These are phyloP conservation scores for Cordia subcordata DNA, from an alignment of 257 asterid genomes.

Conservation along the genomic window DNA sequence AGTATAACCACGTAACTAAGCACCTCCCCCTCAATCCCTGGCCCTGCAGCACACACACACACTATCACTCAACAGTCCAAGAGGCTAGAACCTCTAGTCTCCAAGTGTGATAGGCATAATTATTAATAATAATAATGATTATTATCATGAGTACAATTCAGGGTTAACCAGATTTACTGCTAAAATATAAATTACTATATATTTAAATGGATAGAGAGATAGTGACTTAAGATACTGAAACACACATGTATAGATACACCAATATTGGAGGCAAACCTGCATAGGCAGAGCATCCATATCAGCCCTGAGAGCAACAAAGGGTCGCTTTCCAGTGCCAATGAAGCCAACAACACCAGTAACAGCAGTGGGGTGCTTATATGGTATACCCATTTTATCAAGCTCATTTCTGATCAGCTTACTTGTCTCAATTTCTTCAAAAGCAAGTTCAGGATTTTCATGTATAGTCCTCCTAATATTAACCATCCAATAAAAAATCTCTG, in stretches of 20 bases:
- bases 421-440: slow-evolving; percentile 64
- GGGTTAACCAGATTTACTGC: too few species aligned
- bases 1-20: too few species aligned
- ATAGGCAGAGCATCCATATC: slow-evolving; percentile 72
- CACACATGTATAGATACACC: too few species aligned
- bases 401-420: slow-evolving; percentile 54
- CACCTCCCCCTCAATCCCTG: too few species aligned
- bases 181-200: too few species aligned
- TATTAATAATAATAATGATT: too few species aligned
- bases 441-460: slow-evolving; percentile 68
- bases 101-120: too few species aligned
- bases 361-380: slow-evolving; percentile 50
- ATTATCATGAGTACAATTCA: background rate
- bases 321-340: slow-evolving; percentile 57
- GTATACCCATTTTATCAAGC: slow-evolving; percentile 57
- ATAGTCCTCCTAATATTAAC: slow-evolving; percentile 48
- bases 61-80: too few species aligned
- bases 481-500: slow-evolving; percentile 45
- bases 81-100: too few species aligned
- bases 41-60: too few species aligned
- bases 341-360: slow-evolving; percentile 58
- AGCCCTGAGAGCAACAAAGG: slow-evolving; percentile 65
- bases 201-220: too few species aligned
- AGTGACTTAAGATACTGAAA: background rate
- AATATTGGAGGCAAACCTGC: slow-evolving; percentile 28